Evolutionary conservation across 352 stramenopile species (phyloP), one percentile per base, ranked within the genome.

Genomic region (Globisporangium recalcitrans): DNA sequence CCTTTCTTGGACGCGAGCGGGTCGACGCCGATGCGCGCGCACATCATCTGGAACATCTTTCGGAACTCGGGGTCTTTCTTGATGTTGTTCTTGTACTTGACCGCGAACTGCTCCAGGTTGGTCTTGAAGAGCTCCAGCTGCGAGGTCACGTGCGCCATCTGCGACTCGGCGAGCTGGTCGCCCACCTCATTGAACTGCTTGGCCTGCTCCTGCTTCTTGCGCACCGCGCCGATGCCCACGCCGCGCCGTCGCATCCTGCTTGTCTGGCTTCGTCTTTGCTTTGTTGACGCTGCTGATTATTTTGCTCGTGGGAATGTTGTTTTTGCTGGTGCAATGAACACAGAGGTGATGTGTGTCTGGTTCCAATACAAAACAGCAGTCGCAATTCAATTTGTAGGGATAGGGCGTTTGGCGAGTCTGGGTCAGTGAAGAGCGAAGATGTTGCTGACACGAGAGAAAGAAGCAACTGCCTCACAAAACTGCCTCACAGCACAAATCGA

Each of bases 1-100:
- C 92, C 94, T 68, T 99, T 99, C 73, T 98, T 97, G 4, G 93
- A 98, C 1, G 93, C 90, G 8, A 99, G 77, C 2, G 97, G 97
- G 74, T 99, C 98, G 10, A 99, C 95, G 21, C 97, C 96, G 60
- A 98, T 97, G 59, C 95, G 97, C 49, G 77, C 77, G 74, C 96
- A 99, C 96, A 99, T 99, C 62, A 83, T 82, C 66, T 98, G 89
- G 69, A 98, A 98, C 60, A 95, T 90, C 65, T 88, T 85, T 21
- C 94, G 88, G 70, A 98, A 98, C 44, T 95, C 87, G 0, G 95
- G 90, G 72, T 98, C 95, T 58, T 93, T 92, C 71, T 96, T 97
- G 71, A 98, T 98, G 63, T 95, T 90, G 69, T 84, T 89, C 75
- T 97, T 98, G 82, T 98, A 93, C 71, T 98, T 97, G 58, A 87